phyloP scores from a whole-genome alignment of 2,329 filamentous ascomycete species.

The Diaporthe longicolla region DNA sequence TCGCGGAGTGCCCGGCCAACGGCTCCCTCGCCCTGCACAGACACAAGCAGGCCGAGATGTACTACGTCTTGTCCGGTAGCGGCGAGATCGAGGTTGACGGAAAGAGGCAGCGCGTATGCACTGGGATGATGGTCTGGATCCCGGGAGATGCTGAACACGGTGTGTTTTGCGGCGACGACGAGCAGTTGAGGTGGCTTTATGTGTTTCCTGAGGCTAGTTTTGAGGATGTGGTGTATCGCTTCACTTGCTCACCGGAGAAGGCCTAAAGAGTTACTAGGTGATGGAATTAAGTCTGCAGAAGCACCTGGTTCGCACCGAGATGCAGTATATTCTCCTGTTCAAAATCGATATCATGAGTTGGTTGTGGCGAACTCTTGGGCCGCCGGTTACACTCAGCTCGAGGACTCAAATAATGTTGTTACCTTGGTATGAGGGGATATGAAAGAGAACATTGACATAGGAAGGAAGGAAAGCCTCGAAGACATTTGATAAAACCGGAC shows the following conservation, averaged over 20 bases:
- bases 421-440: not conserved
- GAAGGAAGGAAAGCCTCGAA: not conserved
- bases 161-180: conserved; percentile 1
- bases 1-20: conserved; percentile 7
- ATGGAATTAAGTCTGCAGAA: not conserved
- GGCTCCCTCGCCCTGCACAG: conserved; percentile 27
- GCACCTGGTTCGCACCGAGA: not conserved
- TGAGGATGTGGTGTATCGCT: conserved; percentile 17
- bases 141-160: conserved; percentile 21
- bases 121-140: not conserved
- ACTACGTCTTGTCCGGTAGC: conserved; percentile 7
- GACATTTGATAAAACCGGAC: not conserved
- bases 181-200: conserved; percentile 19
- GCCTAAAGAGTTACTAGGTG: not conserved
- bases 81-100: conserved; percentile 12
- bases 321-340: too few relatives aligned
- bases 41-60: conserved; percentile 13
- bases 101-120: not conserved
- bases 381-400: not conserved
- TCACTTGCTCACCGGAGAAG: not conserved
- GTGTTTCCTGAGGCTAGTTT: conserved; percentile 9
- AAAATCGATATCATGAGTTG: too few relatives aligned
- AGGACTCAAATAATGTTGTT: not conserved
- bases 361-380: too few relatives aligned
- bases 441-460: not conserved